Evolutionary conservation across 116 monocot genomes (phyloP), one percentile per base, ranked within the genome.

Genomic region (Zostera marina): DNA sequence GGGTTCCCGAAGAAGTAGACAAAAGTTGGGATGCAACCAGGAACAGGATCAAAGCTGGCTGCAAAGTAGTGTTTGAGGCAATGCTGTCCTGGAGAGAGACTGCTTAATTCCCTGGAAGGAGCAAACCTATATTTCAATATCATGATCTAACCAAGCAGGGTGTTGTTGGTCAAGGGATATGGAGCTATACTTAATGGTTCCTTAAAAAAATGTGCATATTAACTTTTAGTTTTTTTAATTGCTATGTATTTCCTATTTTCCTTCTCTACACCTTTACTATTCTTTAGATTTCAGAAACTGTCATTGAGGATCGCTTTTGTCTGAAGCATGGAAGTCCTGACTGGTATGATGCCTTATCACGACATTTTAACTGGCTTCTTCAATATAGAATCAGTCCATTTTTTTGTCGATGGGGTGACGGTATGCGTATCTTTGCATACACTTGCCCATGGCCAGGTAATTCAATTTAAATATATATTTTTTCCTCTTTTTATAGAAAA

Each of bases 391-490:
- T 98, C 40, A 98, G 98, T 72, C 98, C 98, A 42, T 98, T 78
- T 63, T 98, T 98, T 70, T 98, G 98, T 59, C 73, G 98, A 77
- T 98, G 98, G 98, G 91, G 98, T 58, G 81, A 98, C 59, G 76
- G 83, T 65, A 98, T 98, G 98, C 80, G 90, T 46, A 69, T 98
- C 55, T 73, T 98, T 54, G 71, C 98, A 46, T 98, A 98, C 67
- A 98, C 90, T 49, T 98, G 90, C 44, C 98, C 98, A 22, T 98
- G 98, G 98, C 83, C 86, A 62, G 98, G 98, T 98, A 85, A 64
- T 22, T 24, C 22, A 47, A 38, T 8, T 12, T 1, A 12, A n/a
- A 8, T 11, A 45, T 11, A 51, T 47, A 7, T 16, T 51, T 15
- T 8, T 13, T 20, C 51, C 21, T 20, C 51, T 51, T 16, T 51